These are phyloP conservation scores for Amoebophrya sp. DNA, from an alignment of 169 alveolate species.

Conservation along the genomic window DNA sequence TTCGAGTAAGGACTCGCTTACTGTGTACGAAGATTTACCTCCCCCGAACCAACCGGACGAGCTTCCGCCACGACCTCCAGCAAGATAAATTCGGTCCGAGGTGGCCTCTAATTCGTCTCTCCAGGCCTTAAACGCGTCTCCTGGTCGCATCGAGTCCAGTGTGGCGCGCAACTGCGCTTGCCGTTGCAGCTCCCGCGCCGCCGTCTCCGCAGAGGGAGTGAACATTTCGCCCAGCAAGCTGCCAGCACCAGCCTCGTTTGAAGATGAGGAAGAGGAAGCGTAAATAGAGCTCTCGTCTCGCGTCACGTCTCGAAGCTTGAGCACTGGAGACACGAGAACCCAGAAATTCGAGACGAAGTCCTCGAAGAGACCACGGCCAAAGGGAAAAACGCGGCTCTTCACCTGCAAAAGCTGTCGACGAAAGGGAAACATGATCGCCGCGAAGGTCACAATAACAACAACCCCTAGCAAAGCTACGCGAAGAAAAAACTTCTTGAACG, in stretches of 20 bases:
- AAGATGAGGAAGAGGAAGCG: too few species aligned
- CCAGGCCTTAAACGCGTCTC: too few species aligned
- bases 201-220: too few species aligned
- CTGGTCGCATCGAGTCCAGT: too few species aligned
- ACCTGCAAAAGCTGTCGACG: background rate
- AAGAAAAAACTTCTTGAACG: background rate
- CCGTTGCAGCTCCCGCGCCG: too few species aligned
- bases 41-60: background rate
- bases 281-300: background rate
- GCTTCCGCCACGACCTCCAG: background rate
- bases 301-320: background rate
- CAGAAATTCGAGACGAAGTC: slow-evolving; percentile 76
- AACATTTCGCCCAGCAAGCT: too few species aligned
- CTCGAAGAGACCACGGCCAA: slow-evolving; percentile 72
- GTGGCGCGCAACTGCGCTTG: too few species aligned
- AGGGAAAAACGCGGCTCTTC: slow-evolving; percentile 64
- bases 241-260: too few species aligned
- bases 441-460: background rate
- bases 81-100: background rate
- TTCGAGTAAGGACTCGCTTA: background rate
- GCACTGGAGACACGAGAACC: slow-evolving; percentile 44
- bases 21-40: background rate
- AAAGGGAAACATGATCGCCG: background rate
- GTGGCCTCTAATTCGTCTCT: too few species aligned
- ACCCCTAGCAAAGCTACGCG: background rate